Evolutionary conservation across 495 filamentous ascomycete species (phyloP), one percentile per base, ranked within the genome.

Genomic region (Penicillium tannophilum): DNA sequence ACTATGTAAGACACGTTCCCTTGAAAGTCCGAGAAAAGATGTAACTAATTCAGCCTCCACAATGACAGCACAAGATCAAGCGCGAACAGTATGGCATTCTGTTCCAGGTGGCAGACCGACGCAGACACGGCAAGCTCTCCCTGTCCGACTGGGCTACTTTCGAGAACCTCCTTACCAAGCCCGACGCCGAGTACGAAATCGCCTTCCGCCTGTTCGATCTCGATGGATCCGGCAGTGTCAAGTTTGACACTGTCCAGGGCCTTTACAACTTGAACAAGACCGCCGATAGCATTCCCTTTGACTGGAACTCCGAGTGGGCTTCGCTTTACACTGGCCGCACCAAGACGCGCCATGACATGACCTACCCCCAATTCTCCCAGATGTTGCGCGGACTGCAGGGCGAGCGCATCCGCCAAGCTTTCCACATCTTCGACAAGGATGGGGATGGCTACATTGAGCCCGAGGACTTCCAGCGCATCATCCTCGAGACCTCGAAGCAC

Each of bases 291-390:
- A 90, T 98, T 52, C 93, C 95, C 3, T 98, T 98, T 62, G 87
- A 98, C 69, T 98, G 94, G 94, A 87, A 91, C 70, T 93, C 89
- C 52, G 91, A 96, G 73, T 98, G 94, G 94, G 93, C 91, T n/a
- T 90, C 86, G 50, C 80, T 98, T 56, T 98, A 98, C 73, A 88
- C 91, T 55, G 94, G 94, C 33, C 85, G 88, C 58, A 91, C 86
- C 76, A 88, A 86, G 68, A 85, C 86, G 66, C 82, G 93, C 36
- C 95, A 97, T 72, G 83, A 88, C 56, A 86, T 98, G 76, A 93
- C 93, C 62, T 98, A 98, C 75, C 89, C 90, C 10, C 93, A 98
- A 72, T 98, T 98, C 76, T 89, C 94, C 33, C 94, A 98, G 76
- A 97, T 98, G 93, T 82, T 98, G 59, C 90, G 93, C 55, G 95